phyloP scores from a whole-genome alignment of 352 stramenopile species.

The Albugo laibachii region DNA sequence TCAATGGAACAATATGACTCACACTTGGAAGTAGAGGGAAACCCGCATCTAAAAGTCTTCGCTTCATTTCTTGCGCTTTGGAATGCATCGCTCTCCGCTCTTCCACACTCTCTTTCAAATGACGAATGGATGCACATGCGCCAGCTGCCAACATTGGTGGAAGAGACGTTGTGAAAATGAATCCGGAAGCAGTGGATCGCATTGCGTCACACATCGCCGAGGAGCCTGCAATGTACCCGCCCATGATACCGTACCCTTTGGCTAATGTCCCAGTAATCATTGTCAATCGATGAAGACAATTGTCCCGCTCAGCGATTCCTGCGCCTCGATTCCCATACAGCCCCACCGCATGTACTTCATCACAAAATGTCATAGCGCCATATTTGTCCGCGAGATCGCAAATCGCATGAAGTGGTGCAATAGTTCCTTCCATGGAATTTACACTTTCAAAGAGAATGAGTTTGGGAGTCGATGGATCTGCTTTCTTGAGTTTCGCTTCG shows the following conservation, averaged over 20 bases:
- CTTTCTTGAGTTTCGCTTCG: slow-evolving; percentile 50
- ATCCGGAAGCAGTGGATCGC: slow-evolving; percentile 66
- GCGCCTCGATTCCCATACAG: slow-evolving; percentile 75
- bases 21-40: slow-evolving; percentile 75
- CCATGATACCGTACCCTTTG: slow-evolving; percentile 83
- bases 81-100: slow-evolving; percentile 70
- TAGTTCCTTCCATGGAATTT: slow-evolving; percentile 78
- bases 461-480: slow-evolving; percentile 49
- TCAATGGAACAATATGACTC: slow-evolving; percentile 80
- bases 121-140: slow-evolving; percentile 49
- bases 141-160: slow-evolving; percentile 70
- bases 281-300: slow-evolving; percentile 69
- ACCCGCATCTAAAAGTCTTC: slow-evolving; percentile 52
- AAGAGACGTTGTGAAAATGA: slow-evolving; percentile 85
- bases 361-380: slow-evolving; percentile 82
- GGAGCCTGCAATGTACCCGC: slow-evolving; percentile 78
- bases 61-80: slow-evolving; percentile 70
- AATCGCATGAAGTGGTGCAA: slow-evolving; percentile 70
- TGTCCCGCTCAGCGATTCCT: slow-evolving; percentile 71
- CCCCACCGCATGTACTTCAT: slow-evolving; percentile 80
- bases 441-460: slow-evolving; percentile 77
- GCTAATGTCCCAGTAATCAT: slow-evolving; percentile 82
- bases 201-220: slow-evolving; percentile 73
- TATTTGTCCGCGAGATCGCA: slow-evolving; percentile 80
- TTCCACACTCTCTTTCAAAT: slow-evolving; percentile 71